Conservation (phyloP, 2,329 filamentous ascomycete genomes). For the Trichoderma polysporum region DNA sequence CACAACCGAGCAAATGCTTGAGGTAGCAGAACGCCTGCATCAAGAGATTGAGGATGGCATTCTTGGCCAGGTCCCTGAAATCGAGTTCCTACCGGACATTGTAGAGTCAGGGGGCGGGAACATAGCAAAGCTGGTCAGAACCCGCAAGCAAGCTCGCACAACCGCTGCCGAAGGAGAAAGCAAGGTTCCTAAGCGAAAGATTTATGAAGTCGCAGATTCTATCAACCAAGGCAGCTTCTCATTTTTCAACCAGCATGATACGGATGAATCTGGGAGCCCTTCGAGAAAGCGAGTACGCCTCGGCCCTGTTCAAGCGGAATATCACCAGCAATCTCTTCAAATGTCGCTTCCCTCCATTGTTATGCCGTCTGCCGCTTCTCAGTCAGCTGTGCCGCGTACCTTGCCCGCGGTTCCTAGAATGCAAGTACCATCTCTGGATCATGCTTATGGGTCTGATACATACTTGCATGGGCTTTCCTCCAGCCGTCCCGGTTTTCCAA, state of each 20-base stretch:
- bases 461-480: neutral
- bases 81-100: conserved; percentile 59
- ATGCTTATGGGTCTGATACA: conserved; percentile 10
- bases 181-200: conserved; percentile 30
- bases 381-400: conserved; percentile 23
- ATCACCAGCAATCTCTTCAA: neutral
- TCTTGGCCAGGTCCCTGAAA: conserved; percentile 53
- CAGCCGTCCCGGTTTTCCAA: neutral
- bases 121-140: conserved; percentile 26
- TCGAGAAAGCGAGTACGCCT: conserved; percentile 29
- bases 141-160: conserved; percentile 25
- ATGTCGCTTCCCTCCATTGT: conserved; percentile 7
- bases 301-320: neutral
- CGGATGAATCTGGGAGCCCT: conserved; percentile 9
- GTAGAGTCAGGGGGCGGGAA: conserved; percentile 36
- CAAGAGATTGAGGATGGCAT: conserved; percentile 44
- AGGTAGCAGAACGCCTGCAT: conserved; percentile 48
- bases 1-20: conserved; percentile 46
- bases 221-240: neutral
- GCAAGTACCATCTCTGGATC: conserved; percentile 23
- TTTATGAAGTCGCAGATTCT: conserved; percentile 21
- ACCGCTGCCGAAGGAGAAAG: neutral
- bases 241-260: neutral
- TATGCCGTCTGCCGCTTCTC: neutral
- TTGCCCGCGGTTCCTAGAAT: conserved; percentile 28